phyloP scores from a whole-genome alignment of 352 stramenopile genomes.

The Globisporangium lucens region DNA sequence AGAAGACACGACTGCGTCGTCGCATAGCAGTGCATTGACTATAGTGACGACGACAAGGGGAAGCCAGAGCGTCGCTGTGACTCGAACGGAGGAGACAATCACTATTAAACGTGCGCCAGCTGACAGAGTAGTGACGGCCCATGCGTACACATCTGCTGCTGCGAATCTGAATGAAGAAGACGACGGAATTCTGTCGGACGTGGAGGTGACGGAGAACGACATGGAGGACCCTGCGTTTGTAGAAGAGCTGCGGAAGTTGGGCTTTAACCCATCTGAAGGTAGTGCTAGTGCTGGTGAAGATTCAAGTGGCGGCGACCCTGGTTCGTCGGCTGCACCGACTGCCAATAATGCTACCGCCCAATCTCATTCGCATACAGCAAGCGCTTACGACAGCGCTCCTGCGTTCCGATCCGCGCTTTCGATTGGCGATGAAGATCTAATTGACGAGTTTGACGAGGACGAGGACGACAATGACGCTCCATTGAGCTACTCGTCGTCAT shows the following conservation, averaged over 20 bases:
- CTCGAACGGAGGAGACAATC: background rate
- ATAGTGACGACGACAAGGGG: background rate
- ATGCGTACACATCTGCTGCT: constrained; percentile 18
- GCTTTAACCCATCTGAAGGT: constrained; percentile 18
- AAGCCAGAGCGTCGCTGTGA: no score
- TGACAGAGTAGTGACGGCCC: constrained; percentile 3
- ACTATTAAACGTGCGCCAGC: background rate
- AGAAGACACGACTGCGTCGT: no score
- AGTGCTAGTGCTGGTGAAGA: background rate
- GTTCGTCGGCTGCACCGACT: background rate
- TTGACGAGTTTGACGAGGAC: constrained; percentile 63
- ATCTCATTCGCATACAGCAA: background rate
- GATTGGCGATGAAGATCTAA: constrained; percentile 57
- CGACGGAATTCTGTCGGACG: constrained; percentile 26
- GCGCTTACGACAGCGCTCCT: background rate
- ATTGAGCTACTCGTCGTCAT: background rate
- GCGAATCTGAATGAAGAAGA: constrained; percentile 8
- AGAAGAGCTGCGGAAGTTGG: constrained; percentile 41
- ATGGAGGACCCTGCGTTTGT: constrained; percentile 54
- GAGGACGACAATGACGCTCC: constrained; percentile 18
- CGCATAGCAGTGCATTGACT: background rate
- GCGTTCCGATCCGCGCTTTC: constrained; percentile 15
- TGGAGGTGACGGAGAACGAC: constrained; percentile 58
- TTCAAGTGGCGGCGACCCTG: background rate
- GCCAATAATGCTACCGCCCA: background rate